phyloP scores from a whole-genome alignment of 129 eudicot genomes.

The Lonicera japonica region DNA sequence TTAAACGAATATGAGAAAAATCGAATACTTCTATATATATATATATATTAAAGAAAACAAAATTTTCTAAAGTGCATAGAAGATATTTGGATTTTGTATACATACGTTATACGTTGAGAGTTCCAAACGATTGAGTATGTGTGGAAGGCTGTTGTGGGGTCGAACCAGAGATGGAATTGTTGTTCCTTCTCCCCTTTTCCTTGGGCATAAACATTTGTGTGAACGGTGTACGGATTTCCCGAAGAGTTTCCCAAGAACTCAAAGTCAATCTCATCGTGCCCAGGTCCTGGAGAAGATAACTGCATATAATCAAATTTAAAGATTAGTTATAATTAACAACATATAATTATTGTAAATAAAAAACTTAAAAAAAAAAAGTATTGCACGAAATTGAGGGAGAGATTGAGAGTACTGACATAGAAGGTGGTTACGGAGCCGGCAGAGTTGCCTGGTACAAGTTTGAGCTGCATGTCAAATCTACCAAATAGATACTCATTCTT shows the following conservation, averaged over 20 bases:
- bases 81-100: neutral
- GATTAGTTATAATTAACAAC: neutral
- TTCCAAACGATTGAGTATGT: conserved; percentile 11
- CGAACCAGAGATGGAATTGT: conserved; percentile 14
- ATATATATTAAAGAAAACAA: too few species aligned
- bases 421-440: conserved; percentile 32
- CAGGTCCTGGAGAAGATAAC: conserved; percentile 4
- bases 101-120: conserved; percentile 1
- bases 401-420: conserved; percentile 16
- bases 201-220: conserved; percentile 8
- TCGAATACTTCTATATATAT: too few species aligned
- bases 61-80: too few species aligned
- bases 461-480: conserved; percentile 27
- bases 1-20: too few species aligned
- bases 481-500: conserved; percentile 31
- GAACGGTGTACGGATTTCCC: conserved; percentile 9
- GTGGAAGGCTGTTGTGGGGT: conserved; percentile 9
- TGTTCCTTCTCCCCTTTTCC: conserved; percentile 11
- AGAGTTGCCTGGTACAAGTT: conserved; percentile 31
- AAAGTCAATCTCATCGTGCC: conserved; percentile 5
- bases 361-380: too few species aligned
- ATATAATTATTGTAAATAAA: neutral
- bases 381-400: too few species aligned
- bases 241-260: conserved; percentile 9
- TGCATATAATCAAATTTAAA: neutral